phyloP scores from a whole-genome alignment of 352 stramenopile genomes.

The Globisporangium paroecandrum region DNA sequence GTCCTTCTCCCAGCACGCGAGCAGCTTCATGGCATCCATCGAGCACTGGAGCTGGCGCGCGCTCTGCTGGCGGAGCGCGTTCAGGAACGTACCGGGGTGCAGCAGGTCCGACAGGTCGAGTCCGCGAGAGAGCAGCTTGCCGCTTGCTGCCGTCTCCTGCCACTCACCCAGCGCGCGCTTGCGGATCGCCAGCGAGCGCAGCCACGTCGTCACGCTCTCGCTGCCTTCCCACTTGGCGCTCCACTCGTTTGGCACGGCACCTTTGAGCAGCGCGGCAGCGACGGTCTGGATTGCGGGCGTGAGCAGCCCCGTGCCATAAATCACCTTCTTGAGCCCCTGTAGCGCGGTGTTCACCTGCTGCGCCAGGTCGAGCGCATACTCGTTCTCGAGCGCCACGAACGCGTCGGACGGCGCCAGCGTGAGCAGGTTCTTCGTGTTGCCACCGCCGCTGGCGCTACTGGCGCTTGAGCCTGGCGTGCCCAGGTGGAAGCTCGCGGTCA shows the following conservation, averaged over 20 bases:
- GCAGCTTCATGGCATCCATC: conserved; percentile 90
- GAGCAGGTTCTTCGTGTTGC: conserved; percentile 33
- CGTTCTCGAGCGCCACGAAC: conserved; percentile 91
- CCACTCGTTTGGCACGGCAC: conserved; percentile 78
- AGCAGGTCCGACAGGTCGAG: conserved; percentile 91
- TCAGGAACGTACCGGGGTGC: conserved; percentile 93
- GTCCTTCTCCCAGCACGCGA: conserved; percentile 88
- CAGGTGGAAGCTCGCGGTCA: conserved; percentile 59
- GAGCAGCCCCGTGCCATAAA: conserved; percentile 89
- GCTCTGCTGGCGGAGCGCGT: conserved; percentile 91
- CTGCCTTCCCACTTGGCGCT: conserved; percentile 79
- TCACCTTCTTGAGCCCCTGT: conserved; percentile 81
- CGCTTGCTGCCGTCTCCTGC: conserved; percentile 55
- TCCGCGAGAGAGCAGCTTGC: conserved; percentile 66
- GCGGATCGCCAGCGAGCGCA: conserved; percentile 73
- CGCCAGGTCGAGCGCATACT: conserved; percentile 70
- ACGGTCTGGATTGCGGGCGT: conserved; percentile 87
- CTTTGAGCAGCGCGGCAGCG: conserved; percentile 68
- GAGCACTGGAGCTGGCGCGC: conserved; percentile 77
- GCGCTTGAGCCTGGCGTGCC: conserved; percentile 17
- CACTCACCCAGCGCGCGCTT: conserved; percentile 83
- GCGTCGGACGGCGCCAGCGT: conserved; percentile 75
- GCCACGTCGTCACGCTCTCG: conserved; percentile 69
- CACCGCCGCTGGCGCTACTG: not conserved
- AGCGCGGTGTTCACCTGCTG: conserved; percentile 71